Percentiles rank a stretch among this genome's conserved stretches.
These are phyloP conservation scores for Amanita phalloides DNA, from an alignment of 768 basidiomycete genomes.

Conservation along the genomic window DNA sequence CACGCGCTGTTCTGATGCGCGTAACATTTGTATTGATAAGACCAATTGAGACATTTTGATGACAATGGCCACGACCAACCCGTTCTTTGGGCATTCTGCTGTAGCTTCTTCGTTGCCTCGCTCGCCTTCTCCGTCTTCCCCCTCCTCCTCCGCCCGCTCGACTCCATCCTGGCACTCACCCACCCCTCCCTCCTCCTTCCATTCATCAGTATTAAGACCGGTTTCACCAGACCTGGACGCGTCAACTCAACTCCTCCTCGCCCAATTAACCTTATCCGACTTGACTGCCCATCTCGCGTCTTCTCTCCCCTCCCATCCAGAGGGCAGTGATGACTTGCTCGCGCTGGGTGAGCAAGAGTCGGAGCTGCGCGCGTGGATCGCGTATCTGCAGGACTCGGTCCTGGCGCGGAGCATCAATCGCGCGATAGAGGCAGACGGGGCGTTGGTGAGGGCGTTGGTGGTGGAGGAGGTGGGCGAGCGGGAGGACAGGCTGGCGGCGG, in stretches of 20 bases:
- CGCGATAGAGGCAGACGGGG: not conserved
- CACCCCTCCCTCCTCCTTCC: not conserved
- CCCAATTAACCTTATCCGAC: not conserved
- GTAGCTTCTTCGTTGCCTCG: no score
- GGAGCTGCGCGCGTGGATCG: not conserved
- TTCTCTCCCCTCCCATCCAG: not conserved
- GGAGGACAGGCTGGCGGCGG: constrained; percentile 2
- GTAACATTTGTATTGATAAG: no score
- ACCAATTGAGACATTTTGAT: no score
- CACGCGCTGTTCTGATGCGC: no score
- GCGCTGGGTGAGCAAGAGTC: not conserved
- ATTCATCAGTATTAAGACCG: not conserved
- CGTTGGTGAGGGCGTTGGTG: not conserved
- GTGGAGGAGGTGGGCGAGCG: not conserved
- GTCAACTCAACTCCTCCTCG: constrained; percentile 1
- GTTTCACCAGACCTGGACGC: not conserved
- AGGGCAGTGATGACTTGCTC: not conserved
- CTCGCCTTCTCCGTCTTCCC: no score
- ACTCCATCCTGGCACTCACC: no score
- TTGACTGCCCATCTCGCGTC: not conserved
- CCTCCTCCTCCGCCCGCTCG: no score
- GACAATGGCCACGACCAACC: no score
- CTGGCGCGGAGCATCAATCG: constrained; percentile 2
- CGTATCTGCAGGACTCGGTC: not conserved
- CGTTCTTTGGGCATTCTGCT: no score